Percentiles rank a stretch among this genome's conserved stretches.
Conservation (phyloP, 2,329 filamentous ascomycete genomes). For the Neofusicoccum kwambonambiense region DNA sequence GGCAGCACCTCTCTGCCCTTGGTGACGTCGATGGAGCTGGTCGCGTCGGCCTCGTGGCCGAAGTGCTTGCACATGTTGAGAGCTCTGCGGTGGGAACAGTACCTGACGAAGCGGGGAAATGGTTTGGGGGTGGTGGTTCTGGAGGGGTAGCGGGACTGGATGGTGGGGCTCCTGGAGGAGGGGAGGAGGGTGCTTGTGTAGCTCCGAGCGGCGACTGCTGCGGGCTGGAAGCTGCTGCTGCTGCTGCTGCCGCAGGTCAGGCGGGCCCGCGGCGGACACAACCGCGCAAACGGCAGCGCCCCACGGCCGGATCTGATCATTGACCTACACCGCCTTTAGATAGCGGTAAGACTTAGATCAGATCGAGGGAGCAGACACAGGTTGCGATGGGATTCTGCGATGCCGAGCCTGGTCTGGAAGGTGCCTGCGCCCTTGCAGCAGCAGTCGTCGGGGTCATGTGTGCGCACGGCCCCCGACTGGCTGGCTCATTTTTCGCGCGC, state of each 20-base stretch:
- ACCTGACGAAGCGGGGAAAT: slow-evolving; percentile 36
- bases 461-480: neutral
- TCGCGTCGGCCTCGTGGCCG: slow-evolving; percentile 49
- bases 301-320: slow-evolving; percentile 13
- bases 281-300: slow-evolving; percentile 5
- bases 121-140: neutral
- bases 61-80: slow-evolving; percentile 66
- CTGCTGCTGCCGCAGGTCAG: neutral
- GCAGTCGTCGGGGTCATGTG: neutral
- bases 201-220: slow-evolving; percentile 13
- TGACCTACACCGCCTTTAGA: slow-evolving; percentile 3
- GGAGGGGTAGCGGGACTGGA: slow-evolving; percentile 6
- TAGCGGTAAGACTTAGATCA: slow-evolving; percentile 14
- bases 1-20: slow-evolving; percentile 81
- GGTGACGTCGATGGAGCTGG: slow-evolving; percentile 58
- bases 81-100: slow-evolving; percentile 71
- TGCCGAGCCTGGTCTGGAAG: neutral
- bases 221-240: neutral
- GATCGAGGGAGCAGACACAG: neutral
- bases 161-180: slow-evolving; percentile 3
- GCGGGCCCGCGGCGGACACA: slow-evolving; percentile 9
- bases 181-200: slow-evolving; percentile 10
- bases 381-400: neutral
- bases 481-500: slow-evolving; percentile 3
- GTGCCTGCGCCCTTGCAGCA: slow-evolving; percentile 2